A percentile compares a stretch with the other conserved stretches of the same genome.
Conservation (phyloP, 2,329 filamentous ascomycete species). For the Elsinoe ampelina region DNA sequence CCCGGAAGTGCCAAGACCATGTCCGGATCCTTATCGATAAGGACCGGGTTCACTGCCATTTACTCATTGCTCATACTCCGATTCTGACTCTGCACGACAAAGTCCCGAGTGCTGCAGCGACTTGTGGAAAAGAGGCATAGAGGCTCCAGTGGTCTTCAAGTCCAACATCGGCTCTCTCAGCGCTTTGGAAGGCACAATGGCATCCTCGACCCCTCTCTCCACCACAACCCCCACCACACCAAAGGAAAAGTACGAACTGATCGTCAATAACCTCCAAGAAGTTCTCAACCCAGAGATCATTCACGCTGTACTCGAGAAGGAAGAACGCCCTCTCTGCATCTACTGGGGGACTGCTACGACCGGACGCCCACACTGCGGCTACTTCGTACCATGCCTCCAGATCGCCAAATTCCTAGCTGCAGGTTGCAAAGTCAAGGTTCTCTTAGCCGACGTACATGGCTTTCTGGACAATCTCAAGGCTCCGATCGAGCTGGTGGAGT, state of each 20-base stretch:
- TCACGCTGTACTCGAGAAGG: conserved; percentile 57
- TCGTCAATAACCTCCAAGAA: conserved; percentile 72
- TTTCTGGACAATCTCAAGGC: conserved; percentile 57
- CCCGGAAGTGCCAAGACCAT: conserved; percentile 1
- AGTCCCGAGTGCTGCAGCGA: no score
- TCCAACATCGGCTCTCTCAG: not conserved
- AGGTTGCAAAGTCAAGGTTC: conserved; percentile 56
- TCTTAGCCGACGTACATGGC: conserved; percentile 47
- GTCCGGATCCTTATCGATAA: conserved; percentile 11
- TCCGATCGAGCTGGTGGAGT: conserved; percentile 75
- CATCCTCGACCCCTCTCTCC: conserved; percentile 2
- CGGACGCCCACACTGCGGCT: conserved; percentile 79
- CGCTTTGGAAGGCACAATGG: conserved; percentile 16
- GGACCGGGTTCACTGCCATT: not conserved
- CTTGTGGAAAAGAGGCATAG: no score
- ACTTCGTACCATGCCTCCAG: conserved; percentile 82
- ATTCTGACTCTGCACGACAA: conserved; percentile 13
- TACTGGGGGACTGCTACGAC: conserved; percentile 89
- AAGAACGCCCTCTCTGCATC: conserved; percentile 63
- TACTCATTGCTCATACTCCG: not conserved
- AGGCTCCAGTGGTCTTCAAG: no score
- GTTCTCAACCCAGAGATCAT: conserved; percentile 77
- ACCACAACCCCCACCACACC: conserved; percentile 18
- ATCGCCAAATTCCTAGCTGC: conserved; percentile 80
- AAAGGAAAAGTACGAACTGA: conserved; percentile 62